A percentile compares a stretch with the other conserved stretches of the same genome.
These are phyloP conservation scores for Oryza meyeriana DNA, from an alignment of 176 grass and related monocot species.

Conservation along the genomic window DNA sequence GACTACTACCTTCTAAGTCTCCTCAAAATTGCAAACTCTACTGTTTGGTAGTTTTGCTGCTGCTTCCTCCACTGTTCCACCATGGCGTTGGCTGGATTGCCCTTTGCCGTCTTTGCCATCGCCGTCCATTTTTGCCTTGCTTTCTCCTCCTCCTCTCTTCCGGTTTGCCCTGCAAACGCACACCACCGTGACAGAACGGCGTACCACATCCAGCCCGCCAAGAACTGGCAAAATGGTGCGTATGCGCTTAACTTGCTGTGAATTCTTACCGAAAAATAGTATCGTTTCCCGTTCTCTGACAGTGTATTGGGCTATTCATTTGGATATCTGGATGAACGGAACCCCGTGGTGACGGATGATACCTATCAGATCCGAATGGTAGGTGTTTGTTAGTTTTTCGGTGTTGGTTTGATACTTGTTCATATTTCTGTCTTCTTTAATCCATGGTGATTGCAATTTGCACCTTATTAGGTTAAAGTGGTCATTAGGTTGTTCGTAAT, in stretches of 20 bases:
- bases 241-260: background rate
- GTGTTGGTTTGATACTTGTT: background rate
- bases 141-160: background rate
- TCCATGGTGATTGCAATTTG: background rate
- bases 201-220: constrained; percentile 67
- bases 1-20: background rate
- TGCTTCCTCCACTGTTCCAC: background rate
- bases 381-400: background rate
- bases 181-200: constrained; percentile 39
- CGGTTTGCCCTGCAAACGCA: background rate
- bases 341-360: background rate
- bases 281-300: background rate
- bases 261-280: background rate
- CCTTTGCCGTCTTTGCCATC: background rate
- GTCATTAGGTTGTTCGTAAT: background rate
- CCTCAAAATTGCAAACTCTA: background rate
- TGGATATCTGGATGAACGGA: background rate
- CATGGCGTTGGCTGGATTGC: background rate
- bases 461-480: background rate
- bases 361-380: constrained; percentile 69
- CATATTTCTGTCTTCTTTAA: background rate
- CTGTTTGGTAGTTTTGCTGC: background rate
- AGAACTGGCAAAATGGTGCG: constrained; percentile 73
- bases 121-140: background rate
- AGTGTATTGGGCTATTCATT: background rate